Base-by-base conservation (phyloP, 306 rosid genomes). In the Vigna nakashimae region DNA sequence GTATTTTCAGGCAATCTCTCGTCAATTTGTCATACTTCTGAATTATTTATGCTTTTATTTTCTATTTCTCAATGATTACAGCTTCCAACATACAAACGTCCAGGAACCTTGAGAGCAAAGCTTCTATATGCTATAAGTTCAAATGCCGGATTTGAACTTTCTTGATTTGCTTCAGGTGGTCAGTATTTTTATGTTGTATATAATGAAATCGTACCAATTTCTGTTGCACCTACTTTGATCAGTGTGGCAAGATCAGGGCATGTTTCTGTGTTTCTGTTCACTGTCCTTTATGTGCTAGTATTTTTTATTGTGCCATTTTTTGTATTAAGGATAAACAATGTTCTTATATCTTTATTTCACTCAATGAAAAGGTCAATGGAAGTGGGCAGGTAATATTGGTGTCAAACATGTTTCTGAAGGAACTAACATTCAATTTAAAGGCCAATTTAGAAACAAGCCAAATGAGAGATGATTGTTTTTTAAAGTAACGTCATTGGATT, bases 61-160 rank as follows among this genome's bases (percentile, higher is more conserved):
- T 78, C 65, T 65, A 38, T 64, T 36, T 66, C 74, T 55, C 57
- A 53, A 73, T 85, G 73, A 58, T 60, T 82, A 69, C 88, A 95
- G 99, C 99, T 95, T 78, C 99, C 99, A 34, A 95, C 99, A 36
- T 95, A 92, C 90, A 95, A 91, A 84, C 97, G 91, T 13, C 57
- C 93, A 59, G 90, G 93, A 89, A 92, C 96, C 58, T 84, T 95
- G 91, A 87, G 94, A 83, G 81, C 87, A 78, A 95, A 95, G 82
- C 94, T 95, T 70, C 86, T 89, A 14, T 95, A 95, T 87, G 98
- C 99, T 71, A 91, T 92, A 87, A 91, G 76, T 84, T 92, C 98
- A 73, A 92, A 95, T 81, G 94, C 99, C 11, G 98, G 99, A 73
- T 95, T 95, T 78, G 99, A 95, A 85, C 99, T 95, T 65, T 95